Conservation (phyloP, 1,139 yeast genomes). For the Pichia sp. region DNA sequence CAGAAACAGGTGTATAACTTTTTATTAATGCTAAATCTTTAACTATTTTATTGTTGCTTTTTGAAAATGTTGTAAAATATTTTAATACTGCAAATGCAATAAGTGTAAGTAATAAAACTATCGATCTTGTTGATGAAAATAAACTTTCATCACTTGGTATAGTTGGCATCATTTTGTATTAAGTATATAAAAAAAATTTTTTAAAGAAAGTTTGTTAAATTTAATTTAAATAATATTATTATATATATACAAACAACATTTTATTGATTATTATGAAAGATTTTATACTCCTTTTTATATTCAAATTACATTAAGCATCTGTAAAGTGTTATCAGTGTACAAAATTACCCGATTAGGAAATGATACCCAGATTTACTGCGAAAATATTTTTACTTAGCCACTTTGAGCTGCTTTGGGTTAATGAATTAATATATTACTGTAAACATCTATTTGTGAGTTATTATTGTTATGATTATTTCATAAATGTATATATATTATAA, state of each 20-base stretch:
- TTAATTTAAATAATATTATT: neutral
- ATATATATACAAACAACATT: too few relatives aligned
- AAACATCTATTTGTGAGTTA: too few relatives aligned
- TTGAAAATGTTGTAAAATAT: neutral
- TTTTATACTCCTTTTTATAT: neutral
- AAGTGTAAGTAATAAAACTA: neutral
- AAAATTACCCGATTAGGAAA: conserved; percentile 11
- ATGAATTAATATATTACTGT: too few relatives aligned
- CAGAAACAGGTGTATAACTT: conserved; percentile 27
- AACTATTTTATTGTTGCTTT: neutral
- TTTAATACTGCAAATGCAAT: neutral
- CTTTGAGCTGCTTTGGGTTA: neutral
- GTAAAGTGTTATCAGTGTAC: conserved; percentile 5
- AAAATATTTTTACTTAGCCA: neutral
- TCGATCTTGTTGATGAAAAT: neutral
- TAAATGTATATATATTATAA: too few relatives aligned
- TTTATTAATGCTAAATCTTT: neutral
- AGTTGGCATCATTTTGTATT: conserved; percentile 1
- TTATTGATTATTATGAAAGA: too few relatives aligned
- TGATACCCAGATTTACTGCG: neutral
- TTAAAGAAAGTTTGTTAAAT: too few relatives aligned
- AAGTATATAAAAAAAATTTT: too few relatives aligned
- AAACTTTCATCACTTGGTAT: neutral
- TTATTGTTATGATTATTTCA: too few relatives aligned
- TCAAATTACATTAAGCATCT: too few relatives aligned